These are phyloP conservation scores for Cunninghamia lanceolata DNA, from an alignment of 75 land plant genomes.

Conservation along the genomic window DNA sequence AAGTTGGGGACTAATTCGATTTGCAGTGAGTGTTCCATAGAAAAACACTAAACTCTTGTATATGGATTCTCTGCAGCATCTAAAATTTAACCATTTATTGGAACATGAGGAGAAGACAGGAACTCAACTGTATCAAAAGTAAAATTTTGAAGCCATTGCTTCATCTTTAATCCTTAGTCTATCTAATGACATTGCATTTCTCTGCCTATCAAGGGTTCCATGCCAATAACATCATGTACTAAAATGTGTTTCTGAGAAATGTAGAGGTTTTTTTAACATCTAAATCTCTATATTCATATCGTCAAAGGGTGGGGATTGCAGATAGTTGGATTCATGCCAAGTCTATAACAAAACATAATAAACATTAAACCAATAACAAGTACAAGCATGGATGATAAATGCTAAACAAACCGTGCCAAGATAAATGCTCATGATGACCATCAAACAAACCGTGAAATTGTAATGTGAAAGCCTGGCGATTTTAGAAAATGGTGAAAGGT, in stretches of 20 bases:
- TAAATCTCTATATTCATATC: conserved; percentile 32
- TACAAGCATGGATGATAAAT: too few species aligned
- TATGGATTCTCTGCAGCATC: neutral
- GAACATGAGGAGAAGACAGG: neutral
- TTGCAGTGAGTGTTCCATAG: neutral
- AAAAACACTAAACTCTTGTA: neutral
- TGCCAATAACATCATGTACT: conserved; percentile 49
- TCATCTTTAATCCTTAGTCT: conserved; percentile 45
- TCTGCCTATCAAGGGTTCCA: conserved; percentile 65
- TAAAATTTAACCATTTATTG: neutral
- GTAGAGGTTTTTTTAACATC: conserved; percentile 50
- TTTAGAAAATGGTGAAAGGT: too few species aligned
- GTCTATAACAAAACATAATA: too few species aligned
- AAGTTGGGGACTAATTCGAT: too few species aligned
- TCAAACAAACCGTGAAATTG: too few species aligned
- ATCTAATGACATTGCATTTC: conserved; percentile 71
- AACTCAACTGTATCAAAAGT: neutral
- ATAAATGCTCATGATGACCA: too few species aligned
- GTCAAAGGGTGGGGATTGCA: conserved; percentile 39
- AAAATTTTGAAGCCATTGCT: conserved; percentile 1
- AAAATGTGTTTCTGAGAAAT: conserved; percentile 65
- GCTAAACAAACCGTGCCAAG: too few species aligned
- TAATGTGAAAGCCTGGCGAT: too few species aligned
- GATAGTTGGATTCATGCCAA: conserved; percentile 88
- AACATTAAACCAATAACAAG: too few species aligned